phyloP scores from a whole-genome alignment of 805 yeast genomes.

The Saccharomycopsis amapae region DNA sequence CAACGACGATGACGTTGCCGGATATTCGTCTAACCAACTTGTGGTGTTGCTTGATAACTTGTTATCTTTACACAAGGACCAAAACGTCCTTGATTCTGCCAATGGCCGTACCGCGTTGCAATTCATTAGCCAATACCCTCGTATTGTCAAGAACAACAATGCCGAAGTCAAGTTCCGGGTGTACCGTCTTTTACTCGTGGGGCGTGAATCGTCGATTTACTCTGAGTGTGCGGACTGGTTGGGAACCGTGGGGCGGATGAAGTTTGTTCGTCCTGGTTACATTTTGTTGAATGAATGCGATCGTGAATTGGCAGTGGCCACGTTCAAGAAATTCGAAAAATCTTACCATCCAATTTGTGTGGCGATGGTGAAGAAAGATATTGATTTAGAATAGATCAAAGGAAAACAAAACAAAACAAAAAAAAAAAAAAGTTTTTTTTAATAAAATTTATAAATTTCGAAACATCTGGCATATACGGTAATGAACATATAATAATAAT shows the following conservation, averaged over 20 bases:
- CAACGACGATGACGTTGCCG: constrained; percentile 40
- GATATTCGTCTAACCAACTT: constrained; percentile 67
- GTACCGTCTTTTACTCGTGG: constrained; percentile 59
- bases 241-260: constrained; percentile 91
- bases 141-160: constrained; percentile 50
- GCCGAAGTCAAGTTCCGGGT: constrained; percentile 80
- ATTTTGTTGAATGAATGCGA: constrained; percentile 57
- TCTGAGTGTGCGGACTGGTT: constrained; percentile 69
- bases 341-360: constrained; percentile 83
- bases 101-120: constrained; percentile 30
- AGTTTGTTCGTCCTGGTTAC: constrained; percentile 85
- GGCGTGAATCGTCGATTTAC: constrained; percentile 41
- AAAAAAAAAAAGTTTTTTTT: too few species aligned
- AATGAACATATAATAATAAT: too few species aligned
- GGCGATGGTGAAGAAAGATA: constrained; percentile 74
- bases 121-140: constrained; percentile 32
- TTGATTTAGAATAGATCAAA: constrained; percentile 13
- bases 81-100: constrained; percentile 33
- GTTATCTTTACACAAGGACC: constrained; percentile 41
- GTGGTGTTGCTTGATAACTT: constrained; percentile 73
- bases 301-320: constrained; percentile 53
- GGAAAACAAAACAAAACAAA: too few species aligned
- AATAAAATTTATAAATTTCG: too few species aligned
- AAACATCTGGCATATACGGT: too few species aligned
- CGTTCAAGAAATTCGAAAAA: constrained; percentile 51